Evolutionary conservation across 305 asterid genomes (phyloP), one percentile per base, ranked within the genome.

Genomic region (Rubia balearica): DNA sequence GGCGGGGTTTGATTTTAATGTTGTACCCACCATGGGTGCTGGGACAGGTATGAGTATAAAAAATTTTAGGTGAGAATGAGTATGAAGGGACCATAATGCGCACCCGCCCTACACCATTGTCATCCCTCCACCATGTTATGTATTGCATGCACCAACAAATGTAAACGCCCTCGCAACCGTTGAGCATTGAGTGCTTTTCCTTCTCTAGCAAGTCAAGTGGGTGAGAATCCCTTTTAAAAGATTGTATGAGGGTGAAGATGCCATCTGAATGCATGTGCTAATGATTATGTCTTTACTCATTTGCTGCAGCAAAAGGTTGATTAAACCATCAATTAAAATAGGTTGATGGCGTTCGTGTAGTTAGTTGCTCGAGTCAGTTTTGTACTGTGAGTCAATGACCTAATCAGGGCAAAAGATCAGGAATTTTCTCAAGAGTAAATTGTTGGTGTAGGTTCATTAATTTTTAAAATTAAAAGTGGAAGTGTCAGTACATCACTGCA

Each of bases 221-320:
- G 8, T 66, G n/a, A 66, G 46, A 42, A 10, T 68, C 63, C 22
- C 75, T 61, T 43, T 33, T 42, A 42, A 71, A n/a, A n/a, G 14
- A 3, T 0, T 16, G 8, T 56, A 2, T 41, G 48, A 27, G 71
- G 71, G 40, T 8, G 19, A 21, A 22, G 65, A 7, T 67, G 43
- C 59, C 27, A 14, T 56, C 48, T 61, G n/a, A 13, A 46, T 30
- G 19, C 38, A 48, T 66, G 59, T 45, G 45, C 61, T 27, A 1
- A 14, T 67, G 45, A 49, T 49, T 24, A 40, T 56, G 19, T 30
- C 33, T 65, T 21, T n/a, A n/a, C 45, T 27, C 30, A 48, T 24
- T 3, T 10, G 59, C 43, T 4, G 17, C 43, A 48, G 36, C 56
- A 21, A 9, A 27, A 24, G 14, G 21, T 67, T 27, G 30, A 10